Conservation (phyloP, 768 basidiomycete species). For the Multifurca ochricompacta region DNA sequence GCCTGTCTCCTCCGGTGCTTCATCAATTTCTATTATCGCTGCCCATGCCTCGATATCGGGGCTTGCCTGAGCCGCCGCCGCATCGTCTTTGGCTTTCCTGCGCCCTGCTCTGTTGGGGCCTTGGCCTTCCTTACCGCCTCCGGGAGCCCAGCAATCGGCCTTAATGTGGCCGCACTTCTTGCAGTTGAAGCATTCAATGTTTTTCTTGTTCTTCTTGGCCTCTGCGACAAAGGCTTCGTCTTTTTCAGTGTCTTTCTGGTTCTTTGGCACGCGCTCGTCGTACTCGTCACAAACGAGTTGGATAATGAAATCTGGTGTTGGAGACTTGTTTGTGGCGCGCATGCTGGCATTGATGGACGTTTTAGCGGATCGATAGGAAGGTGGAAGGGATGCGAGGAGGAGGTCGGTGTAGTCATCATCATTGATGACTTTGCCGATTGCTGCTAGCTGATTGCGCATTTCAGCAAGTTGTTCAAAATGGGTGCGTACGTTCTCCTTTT, state of each 20-base stretch:
- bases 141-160: constrained; percentile 20
- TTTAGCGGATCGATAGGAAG: constrained; percentile 4
- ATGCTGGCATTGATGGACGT: background rate
- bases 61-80: background rate
- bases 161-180: constrained; percentile 18
- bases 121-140: constrained; percentile 22
- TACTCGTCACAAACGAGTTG: constrained; percentile 5
- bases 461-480: constrained; percentile 16
- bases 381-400: constrained; percentile 17
- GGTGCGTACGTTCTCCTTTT: background rate
- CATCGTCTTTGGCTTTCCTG: background rate
- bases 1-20: background rate
- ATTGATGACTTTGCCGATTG: constrained; percentile 9
- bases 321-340: background rate
- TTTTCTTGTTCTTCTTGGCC: background rate
- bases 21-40: background rate
- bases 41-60: background rate
- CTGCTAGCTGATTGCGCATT: constrained; percentile 14
- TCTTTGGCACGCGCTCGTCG: background rate
- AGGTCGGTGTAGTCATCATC: constrained; percentile 10
- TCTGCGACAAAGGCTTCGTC: background rate
- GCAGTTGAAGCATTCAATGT: constrained; percentile 21
- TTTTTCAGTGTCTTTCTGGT: background rate
- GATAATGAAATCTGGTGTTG: constrained; percentile 3
- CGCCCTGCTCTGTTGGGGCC: background rate